These are phyloP conservation scores for Setaria italica DNA, from an alignment of 202 grass and related monocot genomes.

Conservation along the genomic window DNA sequence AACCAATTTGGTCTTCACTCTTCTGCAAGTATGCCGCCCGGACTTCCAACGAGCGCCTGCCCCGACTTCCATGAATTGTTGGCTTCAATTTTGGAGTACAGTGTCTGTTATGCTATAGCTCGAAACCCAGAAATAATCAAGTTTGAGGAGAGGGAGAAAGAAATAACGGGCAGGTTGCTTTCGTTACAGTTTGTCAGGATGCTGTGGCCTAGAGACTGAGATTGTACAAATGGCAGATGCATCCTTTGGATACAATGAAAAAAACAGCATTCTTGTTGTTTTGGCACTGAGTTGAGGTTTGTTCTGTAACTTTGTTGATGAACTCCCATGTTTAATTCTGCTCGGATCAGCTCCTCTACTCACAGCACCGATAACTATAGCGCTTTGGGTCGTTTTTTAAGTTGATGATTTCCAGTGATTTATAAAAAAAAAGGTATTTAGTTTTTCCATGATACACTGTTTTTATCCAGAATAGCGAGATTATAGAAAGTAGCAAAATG, in stretches of 20 bases:
- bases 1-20: neutral
- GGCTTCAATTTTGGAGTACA: slow-evolving; percentile 22
- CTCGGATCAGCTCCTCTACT: neutral
- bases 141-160: neutral
- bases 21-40: neutral
- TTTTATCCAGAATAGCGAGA: neutral
- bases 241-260: neutral
- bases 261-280: slow-evolving; percentile 19
- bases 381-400: neutral
- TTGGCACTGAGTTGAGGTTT: neutral
- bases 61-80: neutral
- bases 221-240: slow-evolving; percentile 22
- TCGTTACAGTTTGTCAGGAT: neutral
- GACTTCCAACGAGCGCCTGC: neutral
- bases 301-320: neutral
- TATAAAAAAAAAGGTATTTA: no score
- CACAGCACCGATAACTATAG: neutral
- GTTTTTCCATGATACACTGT: no score
- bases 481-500: neutral
- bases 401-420: neutral
- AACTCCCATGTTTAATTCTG: neutral
- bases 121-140: neutral
- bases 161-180: slow-evolving; percentile 17
- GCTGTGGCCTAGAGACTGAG: neutral
- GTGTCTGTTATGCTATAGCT: slow-evolving; percentile 10